A percentile compares a stretch with the other conserved stretches of the same genome.
These are phyloP conservation scores for Yamadazyma diddensiae DNA, from an alignment of 1,139 yeast genomes.

Conservation along the genomic window DNA sequence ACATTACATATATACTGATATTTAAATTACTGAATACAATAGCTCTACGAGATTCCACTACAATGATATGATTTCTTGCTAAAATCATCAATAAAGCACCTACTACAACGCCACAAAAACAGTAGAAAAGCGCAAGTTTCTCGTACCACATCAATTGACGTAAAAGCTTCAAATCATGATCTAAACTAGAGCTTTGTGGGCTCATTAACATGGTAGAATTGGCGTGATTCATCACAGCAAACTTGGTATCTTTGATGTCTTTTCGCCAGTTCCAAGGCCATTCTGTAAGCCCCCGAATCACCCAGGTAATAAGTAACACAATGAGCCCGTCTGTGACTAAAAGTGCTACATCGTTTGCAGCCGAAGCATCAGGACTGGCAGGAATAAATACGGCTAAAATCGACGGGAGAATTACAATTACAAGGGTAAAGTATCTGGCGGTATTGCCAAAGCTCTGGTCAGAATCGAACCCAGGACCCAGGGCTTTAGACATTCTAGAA, in stretches of 20 bases:
- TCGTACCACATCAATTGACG: slow-evolving; percentile 21
- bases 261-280: slow-evolving; percentile 39
- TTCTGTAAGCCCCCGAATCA: slow-evolving; percentile 26
- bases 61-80: slow-evolving; percentile 24
- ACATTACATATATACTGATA: slow-evolving; percentile 26
- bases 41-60: slow-evolving; percentile 25
- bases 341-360: slow-evolving; percentile 12
- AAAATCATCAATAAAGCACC: slow-evolving; percentile 26
- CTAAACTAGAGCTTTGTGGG: slow-evolving; percentile 6
- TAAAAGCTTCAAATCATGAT: slow-evolving; percentile 12
- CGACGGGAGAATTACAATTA: slow-evolving; percentile 12
- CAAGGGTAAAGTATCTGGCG: slow-evolving; percentile 12
- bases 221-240: slow-evolving; percentile 16
- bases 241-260: slow-evolving; percentile 22
- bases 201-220: slow-evolving; percentile 14
- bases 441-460: too few relatives aligned
- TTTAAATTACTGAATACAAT: slow-evolving; percentile 34
- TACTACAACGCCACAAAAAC: slow-evolving; percentile 22
- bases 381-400: slow-evolving; percentile 14
- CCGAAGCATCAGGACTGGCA: slow-evolving; percentile 12
- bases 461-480: too few relatives aligned
- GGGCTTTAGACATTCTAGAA: too few relatives aligned
- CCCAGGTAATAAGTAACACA: slow-evolving; percentile 26
- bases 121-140: slow-evolving; percentile 20
- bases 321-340: slow-evolving; percentile 28